Percentiles rank a stretch among this genome's conserved stretches.
Evolutionary conservation across 2,329 filamentous ascomycete genomes (phyloP).

Genomic region (Byssothecium circinans): DNA sequence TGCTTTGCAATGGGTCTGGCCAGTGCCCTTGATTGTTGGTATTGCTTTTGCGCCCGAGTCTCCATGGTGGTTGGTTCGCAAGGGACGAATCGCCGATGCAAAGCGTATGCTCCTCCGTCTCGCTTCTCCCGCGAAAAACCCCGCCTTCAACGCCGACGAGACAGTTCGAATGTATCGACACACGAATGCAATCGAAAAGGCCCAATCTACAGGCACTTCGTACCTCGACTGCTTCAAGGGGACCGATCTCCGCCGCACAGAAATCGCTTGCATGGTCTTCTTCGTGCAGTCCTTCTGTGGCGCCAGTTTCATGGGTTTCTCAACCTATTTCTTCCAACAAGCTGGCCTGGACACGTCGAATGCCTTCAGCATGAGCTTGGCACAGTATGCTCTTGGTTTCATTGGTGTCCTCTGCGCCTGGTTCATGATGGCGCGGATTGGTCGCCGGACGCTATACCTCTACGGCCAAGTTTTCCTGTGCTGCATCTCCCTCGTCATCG

Average conservation of each 20-base stretch:
- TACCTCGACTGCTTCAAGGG: conserved; percentile 86
- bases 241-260: conserved; percentile 76
- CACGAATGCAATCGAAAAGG: conserved; percentile 77
- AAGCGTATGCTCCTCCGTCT: conserved; percentile 66
- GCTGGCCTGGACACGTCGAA: conserved; percentile 49
- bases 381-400: conserved; percentile 61
- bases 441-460: conserved; percentile 74
- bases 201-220: conserved; percentile 65
- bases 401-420: conserved; percentile 73
- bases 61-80: conserved; percentile 74
- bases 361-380: conserved; percentile 53
- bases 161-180: conserved; percentile 91
- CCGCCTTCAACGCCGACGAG: conserved; percentile 47
- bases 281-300: conserved; percentile 49
- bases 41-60: conserved; percentile 70
- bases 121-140: conserved; percentile 53
- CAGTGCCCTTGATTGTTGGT: conserved; percentile 66
- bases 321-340: conserved; percentile 53
- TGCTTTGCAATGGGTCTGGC: conserved; percentile 76
- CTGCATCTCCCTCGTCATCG: conserved; percentile 73
- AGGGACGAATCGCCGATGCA: conserved; percentile 64
- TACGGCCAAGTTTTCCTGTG: conserved; percentile 62
- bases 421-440: conserved; percentile 75
- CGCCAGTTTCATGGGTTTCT: conserved; percentile 38
- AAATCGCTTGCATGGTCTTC: conserved; percentile 61